phyloP scores from a whole-genome alignment of 2,329 filamentous ascomycete species.

The Ascochyta rabiei region DNA sequence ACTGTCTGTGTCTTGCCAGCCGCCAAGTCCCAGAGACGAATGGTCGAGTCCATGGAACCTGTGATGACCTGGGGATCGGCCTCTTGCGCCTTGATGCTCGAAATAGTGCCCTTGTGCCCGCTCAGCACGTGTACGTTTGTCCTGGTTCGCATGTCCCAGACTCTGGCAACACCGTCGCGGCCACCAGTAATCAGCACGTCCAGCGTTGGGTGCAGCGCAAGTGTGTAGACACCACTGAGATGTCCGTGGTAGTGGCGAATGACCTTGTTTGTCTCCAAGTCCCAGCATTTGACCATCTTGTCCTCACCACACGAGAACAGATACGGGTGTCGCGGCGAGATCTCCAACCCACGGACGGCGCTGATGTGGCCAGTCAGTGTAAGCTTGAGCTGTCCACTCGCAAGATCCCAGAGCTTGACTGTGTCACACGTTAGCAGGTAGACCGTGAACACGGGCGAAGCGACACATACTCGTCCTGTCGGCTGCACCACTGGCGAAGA shows the following conservation, averaged over 20 bases:
- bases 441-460: neutral
- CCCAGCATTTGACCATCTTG: constrained; percentile 99
- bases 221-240: constrained; percentile 91
- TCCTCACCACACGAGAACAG: constrained; percentile 98
- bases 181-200: constrained; percentile 95
- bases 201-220: constrained; percentile 90
- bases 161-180: constrained; percentile 88
- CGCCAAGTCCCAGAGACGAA: constrained; percentile 84
- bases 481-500: constrained; percentile 94
- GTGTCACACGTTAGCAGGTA: neutral
- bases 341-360: constrained; percentile 70
- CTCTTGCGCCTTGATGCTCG: constrained; percentile 90
- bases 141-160: constrained; percentile 96
- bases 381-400: constrained; percentile 64
- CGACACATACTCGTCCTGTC: constrained; percentile 68
- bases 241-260: constrained; percentile 87
- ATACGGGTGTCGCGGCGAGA: constrained; percentile 93
- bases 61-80: constrained; percentile 95
- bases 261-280: constrained; percentile 99
- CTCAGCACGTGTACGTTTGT: constrained; percentile 93
- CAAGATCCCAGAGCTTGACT: constrained; percentile 96
- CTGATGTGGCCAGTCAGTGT: constrained; percentile 42
- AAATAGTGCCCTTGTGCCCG: constrained; percentile 89
- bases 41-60: constrained; percentile 76
- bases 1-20: constrained; percentile 96